Evolutionary conservation across 2,329 filamentous ascomycete species (phyloP).

Genomic region (Conoideocrella luteorostrata): DNA sequence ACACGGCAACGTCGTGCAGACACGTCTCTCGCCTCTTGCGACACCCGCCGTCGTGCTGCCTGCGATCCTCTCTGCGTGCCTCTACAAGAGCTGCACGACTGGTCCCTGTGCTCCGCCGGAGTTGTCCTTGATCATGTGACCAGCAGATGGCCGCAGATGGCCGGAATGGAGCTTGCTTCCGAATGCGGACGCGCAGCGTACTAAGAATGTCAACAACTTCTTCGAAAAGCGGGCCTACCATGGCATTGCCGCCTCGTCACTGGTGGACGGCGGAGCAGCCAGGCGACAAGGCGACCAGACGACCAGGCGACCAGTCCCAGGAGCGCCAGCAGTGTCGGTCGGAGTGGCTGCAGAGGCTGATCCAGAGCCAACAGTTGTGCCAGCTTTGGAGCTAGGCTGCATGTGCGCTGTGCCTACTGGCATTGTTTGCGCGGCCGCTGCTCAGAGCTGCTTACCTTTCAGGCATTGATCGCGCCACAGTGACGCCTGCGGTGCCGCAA

Average conservation of each 20-base stretch:
- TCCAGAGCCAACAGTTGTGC: too few relatives aligned
- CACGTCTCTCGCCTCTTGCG: neutral
- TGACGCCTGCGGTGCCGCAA: neutral
- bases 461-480: neutral
- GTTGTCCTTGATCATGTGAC: conserved; percentile 3
- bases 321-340: too few relatives aligned
- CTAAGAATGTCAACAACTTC: conserved; percentile 1
- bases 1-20: too few relatives aligned
- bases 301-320: too few relatives aligned
- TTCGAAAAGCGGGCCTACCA: neutral
- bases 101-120: conserved; percentile 1
- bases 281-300: neutral
- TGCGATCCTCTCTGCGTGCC: neutral
- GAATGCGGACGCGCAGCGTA: neutral
- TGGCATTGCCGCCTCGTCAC: neutral
- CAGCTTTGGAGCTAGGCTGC: too few relatives aligned
- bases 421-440: too few relatives aligned
- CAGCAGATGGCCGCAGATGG: neutral
- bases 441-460: too few relatives aligned
- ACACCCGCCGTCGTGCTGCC: neutral
- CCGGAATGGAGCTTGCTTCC: neutral
- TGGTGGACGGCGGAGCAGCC: neutral
- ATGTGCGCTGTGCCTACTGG: too few relatives aligned
- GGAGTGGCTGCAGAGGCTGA: too few relatives aligned
- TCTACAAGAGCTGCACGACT: too few relatives aligned